These are phyloP conservation scores for Alnus rubra DNA, from an alignment of 306 rosid genomes.

Conservation along the genomic window DNA sequence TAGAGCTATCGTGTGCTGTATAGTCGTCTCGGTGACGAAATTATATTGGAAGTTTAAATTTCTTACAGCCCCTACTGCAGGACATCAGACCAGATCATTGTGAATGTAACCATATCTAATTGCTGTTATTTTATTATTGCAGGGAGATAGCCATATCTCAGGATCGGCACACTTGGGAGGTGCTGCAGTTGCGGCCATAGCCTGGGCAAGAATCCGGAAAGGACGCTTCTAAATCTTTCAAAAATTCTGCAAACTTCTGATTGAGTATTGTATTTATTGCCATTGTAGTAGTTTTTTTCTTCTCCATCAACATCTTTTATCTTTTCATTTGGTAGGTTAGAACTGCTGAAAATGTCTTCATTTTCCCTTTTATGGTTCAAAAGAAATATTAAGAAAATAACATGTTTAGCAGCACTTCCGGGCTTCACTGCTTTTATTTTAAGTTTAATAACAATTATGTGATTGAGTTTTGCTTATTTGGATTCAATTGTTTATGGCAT, in stretches of 20 bases:
- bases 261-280: background rate
- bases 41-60: too few species aligned
- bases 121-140: conserved; percentile 20
- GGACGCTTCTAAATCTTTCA: conserved; percentile 53
- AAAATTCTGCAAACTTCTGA: background rate
- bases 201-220: conserved; percentile 74
- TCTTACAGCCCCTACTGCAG: background rate
- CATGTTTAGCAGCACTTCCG: background rate
- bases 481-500: too few species aligned
- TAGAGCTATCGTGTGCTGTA: too few species aligned
- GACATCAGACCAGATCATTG: conserved; percentile 11
- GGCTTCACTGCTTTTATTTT: too few species aligned
- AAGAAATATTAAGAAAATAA: background rate
- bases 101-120: background rate
- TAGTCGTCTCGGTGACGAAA: too few species aligned
- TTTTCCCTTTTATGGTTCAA: background rate
- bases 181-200: conserved; percentile 80
- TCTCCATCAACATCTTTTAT: background rate
- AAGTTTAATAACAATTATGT: too few species aligned
- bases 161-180: conserved; percentile 94
- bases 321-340: background rate
- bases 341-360: background rate
- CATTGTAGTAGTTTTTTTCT: background rate
- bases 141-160: conserved; percentile 67
- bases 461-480: too few species aligned